Conservation (phyloP, 768 basidiomycete genomes). For the Polyporus arcularius region DNA sequence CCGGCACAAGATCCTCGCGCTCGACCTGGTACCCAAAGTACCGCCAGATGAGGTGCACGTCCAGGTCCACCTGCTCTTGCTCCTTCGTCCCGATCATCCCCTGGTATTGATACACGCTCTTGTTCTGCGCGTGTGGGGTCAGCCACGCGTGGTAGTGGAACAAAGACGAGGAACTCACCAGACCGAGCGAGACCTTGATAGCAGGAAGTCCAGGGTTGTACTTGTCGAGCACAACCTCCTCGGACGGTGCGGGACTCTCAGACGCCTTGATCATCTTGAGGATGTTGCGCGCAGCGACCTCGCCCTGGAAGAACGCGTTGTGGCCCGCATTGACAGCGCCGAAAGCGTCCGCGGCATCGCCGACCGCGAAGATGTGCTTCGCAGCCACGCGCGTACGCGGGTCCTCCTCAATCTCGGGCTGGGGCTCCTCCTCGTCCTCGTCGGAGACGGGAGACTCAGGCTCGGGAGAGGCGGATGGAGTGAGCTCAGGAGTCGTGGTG, state of each 20-base stretch:
- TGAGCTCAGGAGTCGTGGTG: neutral
- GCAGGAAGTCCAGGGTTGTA: constrained; percentile 51
- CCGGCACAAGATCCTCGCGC: neutral
- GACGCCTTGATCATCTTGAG: constrained; percentile 24
- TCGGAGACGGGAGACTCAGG: neutral
- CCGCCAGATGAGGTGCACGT: constrained; percentile 44
- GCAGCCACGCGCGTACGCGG: constrained; percentile 36
- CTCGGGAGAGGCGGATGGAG: neutral
- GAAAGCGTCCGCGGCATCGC: constrained; percentile 65
- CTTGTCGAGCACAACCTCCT: constrained; percentile 40
- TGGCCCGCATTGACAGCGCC: constrained; percentile 64
- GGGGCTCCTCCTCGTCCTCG: neutral
- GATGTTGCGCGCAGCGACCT: constrained; percentile 58
- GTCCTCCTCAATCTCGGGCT: constrained; percentile 18
- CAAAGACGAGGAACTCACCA: constrained; percentile 47
- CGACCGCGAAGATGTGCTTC: constrained; percentile 60
- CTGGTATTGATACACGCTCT: constrained; percentile 47
- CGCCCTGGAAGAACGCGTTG: constrained; percentile 53
- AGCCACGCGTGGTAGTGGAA: too few relatives aligned
- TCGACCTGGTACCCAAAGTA: constrained; percentile 3
- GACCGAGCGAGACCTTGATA: constrained; percentile 65
- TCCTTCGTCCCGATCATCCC: constrained; percentile 44
- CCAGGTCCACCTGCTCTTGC: constrained; percentile 40
- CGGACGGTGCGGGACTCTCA: too few relatives aligned
- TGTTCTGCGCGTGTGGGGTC: too few relatives aligned